A percentile compares a stretch with the other conserved stretches of the same genome.
These are phyloP conservation scores for Claviceps sp. DNA, from an alignment of 2,329 filamentous ascomycete genomes.

Conservation along the genomic window DNA sequence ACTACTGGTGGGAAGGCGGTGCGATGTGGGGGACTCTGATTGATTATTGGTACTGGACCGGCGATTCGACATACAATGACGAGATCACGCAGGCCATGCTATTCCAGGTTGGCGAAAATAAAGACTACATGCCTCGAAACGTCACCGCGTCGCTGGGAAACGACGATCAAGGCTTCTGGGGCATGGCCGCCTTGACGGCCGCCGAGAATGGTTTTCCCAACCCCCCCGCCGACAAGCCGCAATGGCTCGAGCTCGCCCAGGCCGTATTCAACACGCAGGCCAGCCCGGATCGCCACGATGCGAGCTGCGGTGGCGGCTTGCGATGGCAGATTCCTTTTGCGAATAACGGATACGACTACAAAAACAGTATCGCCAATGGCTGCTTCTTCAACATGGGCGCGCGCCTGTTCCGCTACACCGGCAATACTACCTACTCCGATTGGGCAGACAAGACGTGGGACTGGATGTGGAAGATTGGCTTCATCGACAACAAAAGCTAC, in stretches of 20 bases:
- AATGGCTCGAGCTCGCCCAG: constrained; percentile 45
- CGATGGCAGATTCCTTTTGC: constrained; percentile 67
- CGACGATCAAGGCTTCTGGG: constrained; percentile 57
- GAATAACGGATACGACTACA: constrained; percentile 67
- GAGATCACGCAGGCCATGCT: constrained; percentile 36
- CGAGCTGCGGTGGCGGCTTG: constrained; percentile 44
- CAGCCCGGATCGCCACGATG: constrained; percentile 42
- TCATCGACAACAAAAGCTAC: constrained; percentile 45
- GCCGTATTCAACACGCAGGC: constrained; percentile 50
- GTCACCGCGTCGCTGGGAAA: constrained; percentile 41
- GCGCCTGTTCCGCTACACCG: constrained; percentile 57
- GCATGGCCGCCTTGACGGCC: constrained; percentile 47
- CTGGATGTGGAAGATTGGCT: constrained; percentile 41
- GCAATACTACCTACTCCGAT: constrained; percentile 48
- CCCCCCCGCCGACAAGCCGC: constrained; percentile 32
- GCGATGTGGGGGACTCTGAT: constrained; percentile 49
- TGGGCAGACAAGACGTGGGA: constrained; percentile 52
- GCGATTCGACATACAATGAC: constrained; percentile 43
- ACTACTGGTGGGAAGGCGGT: constrained; percentile 56
- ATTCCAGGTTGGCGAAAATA: constrained; percentile 37
- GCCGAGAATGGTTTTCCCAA: constrained; percentile 45
- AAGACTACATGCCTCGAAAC: constrained; percentile 43
- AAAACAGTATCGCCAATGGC: constrained; percentile 46
- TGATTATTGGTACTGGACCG: constrained; percentile 51
- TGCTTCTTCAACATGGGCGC: constrained; percentile 54